A percentile compares a stretch with the other conserved stretches of the same genome.
These are phyloP conservation scores for Trichosporon coremiiforme DNA, from an alignment of 1,284 basidiomycete species.

Conservation along the genomic window DNA sequence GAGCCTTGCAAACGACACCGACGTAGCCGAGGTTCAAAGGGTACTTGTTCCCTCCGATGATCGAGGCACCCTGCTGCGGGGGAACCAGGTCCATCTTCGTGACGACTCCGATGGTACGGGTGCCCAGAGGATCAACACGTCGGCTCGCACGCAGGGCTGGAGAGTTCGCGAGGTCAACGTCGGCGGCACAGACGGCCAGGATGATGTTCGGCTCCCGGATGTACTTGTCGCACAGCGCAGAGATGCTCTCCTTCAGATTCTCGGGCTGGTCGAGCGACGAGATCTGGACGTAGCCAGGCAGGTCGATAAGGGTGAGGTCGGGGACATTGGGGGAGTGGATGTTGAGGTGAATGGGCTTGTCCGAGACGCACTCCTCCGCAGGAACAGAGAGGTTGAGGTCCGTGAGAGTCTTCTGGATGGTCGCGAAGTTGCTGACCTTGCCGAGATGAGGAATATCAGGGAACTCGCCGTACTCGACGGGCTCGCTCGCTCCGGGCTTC, in stretches of 20 bases:
- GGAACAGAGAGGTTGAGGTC: constrained; percentile 95
- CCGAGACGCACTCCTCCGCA: constrained; percentile 82
- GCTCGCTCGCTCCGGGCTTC: constrained; percentile 59
- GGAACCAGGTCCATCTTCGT: constrained; percentile 99
- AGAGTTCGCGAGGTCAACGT: constrained; percentile 97
- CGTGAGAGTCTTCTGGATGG: constrained; percentile 88
- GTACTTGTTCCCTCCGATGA: constrained; percentile 88
- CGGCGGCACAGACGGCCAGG: constrained; percentile 94
- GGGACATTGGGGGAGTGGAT: constrained; percentile 96
- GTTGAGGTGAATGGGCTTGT: constrained; percentile 92
- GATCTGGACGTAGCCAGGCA: constrained; percentile 97
- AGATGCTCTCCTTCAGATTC: constrained; percentile 88
- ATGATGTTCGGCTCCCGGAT: constrained; percentile 98
- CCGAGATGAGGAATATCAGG: constrained; percentile 70
- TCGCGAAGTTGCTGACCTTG: constrained; percentile 82
- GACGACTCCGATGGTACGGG: constrained; percentile 94
- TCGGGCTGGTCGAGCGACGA: constrained; percentile 95
- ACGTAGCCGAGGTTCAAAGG: constrained; percentile 96
- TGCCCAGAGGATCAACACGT: constrained; percentile 89
- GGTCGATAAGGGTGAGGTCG: constrained; percentile 93
- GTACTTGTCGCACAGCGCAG: constrained; percentile 87
- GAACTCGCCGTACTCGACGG: constrained; percentile 90
- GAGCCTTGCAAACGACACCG: constrained; percentile 86
- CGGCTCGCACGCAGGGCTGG: constrained; percentile 90
- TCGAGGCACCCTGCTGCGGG: constrained; percentile 76